Evolutionary conservation across 352 stramenopile genomes (phyloP), one percentile per base, ranked within the genome.

Genomic region (Pseudoperonospora humuli): DNA sequence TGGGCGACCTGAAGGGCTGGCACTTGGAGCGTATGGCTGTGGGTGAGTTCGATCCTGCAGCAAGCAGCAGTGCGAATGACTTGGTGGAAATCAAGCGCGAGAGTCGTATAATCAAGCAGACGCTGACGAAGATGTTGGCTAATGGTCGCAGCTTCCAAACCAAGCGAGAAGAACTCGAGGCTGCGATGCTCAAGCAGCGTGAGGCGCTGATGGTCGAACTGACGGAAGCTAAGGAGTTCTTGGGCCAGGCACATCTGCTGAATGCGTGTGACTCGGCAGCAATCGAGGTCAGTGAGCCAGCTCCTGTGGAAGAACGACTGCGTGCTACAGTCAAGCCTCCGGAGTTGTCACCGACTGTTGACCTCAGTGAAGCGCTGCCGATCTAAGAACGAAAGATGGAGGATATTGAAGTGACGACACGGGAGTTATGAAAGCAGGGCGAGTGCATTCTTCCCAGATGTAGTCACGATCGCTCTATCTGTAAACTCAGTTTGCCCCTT

Each of bases 11-110:
- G 8, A 86, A 73, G 11, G 69, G 69, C 11, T 90, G 78, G 78
- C 73, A 87, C 56, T 45, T 90, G 36, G 78, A 90, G 57, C 78
- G 78, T 32, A 90, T 90, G 75, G 78, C 78, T 0, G 74, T 87
- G 21, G 75, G 71, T 11, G 78, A 90, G 54, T 74, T 77, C n/a
- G 78, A 63, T 14, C 59, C 69, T 17, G 59, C 62, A 5, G 33
- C 45, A 3, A 45, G 47, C 7, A 40, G 54, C 2, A 69, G 35
- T 24, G 40, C 44, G 7, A 61, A 42, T 33, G 71, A 90, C 41
- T 58, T 82, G 33, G 63, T 69, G 5, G 43, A 68, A 25, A 83
- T 86, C 58, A 74, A 82, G 49, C 66, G 67, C 3, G 71, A 90
- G 36, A 63, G 54, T 33, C 69, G 64, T 13, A 33, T 63, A 13